Conservation (phyloP, 2,329 filamentous ascomycete species). For the Cercospora nicotianae region DNA sequence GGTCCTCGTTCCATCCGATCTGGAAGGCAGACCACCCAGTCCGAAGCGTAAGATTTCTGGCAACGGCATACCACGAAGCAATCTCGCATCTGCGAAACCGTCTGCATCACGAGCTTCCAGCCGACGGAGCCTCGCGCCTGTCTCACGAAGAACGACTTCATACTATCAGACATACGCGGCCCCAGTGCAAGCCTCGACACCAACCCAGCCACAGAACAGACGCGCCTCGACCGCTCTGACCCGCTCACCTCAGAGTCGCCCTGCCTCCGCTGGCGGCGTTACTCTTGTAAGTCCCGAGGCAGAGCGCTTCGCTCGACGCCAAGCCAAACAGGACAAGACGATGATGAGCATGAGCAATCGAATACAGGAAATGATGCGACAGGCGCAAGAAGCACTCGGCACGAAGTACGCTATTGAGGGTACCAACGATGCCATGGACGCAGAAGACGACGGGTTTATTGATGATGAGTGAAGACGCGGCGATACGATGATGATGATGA, state of each 20-base stretch:
- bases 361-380: conserved; percentile 80
- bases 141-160: conserved; percentile 43
- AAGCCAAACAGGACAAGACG: conserved; percentile 70
- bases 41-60: conserved; percentile 40
- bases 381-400: conserved; percentile 81
- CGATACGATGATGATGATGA: neutral
- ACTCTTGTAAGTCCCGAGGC: conserved; percentile 60
- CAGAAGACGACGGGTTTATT: conserved; percentile 37
- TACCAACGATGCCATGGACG: conserved; percentile 34
- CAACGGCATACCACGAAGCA: conserved; percentile 30
- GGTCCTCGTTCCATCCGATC: conserved; percentile 50
- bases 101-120: conserved; percentile 36
- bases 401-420: conserved; percentile 46
- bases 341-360: conserved; percentile 77
- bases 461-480: conserved; percentile 32
- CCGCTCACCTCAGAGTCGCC: conserved; percentile 42
- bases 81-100: conserved; percentile 19
- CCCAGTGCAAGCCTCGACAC: conserved; percentile 33
- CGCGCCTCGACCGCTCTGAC: conserved; percentile 58
- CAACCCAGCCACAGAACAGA: conserved; percentile 37
- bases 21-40: conserved; percentile 56
- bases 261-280: conserved; percentile 19
- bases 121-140: conserved; percentile 43
- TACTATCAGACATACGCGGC: conserved; percentile 37
- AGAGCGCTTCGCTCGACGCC: conserved; percentile 69